Base-by-base conservation (phyloP, 306 rosid genomes). In the Comarum palustre region DNA sequence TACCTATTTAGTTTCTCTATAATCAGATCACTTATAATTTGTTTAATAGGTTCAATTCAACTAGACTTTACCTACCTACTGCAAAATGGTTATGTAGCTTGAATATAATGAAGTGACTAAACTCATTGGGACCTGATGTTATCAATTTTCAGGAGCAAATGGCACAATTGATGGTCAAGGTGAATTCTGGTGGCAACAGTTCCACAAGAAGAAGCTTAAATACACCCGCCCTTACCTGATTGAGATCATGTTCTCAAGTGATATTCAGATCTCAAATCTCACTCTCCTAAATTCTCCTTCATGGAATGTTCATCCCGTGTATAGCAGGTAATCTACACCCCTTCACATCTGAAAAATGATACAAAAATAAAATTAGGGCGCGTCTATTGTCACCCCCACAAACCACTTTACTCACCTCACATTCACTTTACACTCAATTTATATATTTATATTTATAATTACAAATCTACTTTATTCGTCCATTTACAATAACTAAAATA, bases 131-230 rank as follows among this genome's bases (percentile, higher is more conserved):
- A 54, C 16, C 2, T 69, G 66, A 45, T 9, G 2, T 54, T 54
- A 10, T 11, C 17, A 55, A 24, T n/a, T 55, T 55, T 41, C 74
- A 84, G 87, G 87, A 5, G 80, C 69, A 65, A 84, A 84, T 47
- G 88, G 82, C 38, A 84, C 88, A 42, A 76, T 84, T 58, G 88
- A 84, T 31, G 86, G 86, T 36, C 88, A 81, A 31, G 88, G 86
- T 1, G 78, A 36, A 16, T 71, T 67, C 52, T 81, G 88, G 88
- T 81, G 88, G 88, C 88, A 84, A 54, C 78, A 68, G 58, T 81
- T 84, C 78, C 88, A 84, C 74, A 79, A 73, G 75, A 66, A 71
- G 57, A 84, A 84, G 80, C 85, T 84, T 6, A 84, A 84, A 66
- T 81, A 81, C 73, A 84, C 88, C 29, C 73, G 88, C 6, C 88